Base-by-base conservation (phyloP, 2,329 filamentous ascomycete species). In the Fusarium sp. region DNA sequence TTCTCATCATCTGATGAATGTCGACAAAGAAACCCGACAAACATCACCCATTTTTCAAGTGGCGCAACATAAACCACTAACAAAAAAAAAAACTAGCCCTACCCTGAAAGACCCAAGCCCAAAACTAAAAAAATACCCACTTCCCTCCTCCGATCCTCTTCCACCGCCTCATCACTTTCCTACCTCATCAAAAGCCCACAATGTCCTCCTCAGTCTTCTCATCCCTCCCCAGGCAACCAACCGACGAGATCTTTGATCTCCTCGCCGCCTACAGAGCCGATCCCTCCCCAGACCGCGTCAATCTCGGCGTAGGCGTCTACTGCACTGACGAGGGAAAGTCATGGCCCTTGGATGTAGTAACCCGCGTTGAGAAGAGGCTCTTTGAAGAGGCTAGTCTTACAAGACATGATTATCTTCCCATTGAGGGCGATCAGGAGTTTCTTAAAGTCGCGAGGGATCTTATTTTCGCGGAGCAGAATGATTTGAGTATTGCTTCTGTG, bases 401-500 rank as follows among this genome's bases (percentile, higher is more conserved):
- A 3, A 59, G 73, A 42, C 73, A 75, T 32, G 73, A 75, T 10
- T 75, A 75, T 58, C 66, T 75, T 1, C 70, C 73, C 15, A 75
- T 75, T 17, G 70, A 66, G 41, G 73, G 73, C 0, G 73, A 75
- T 15, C 59, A 70, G 37, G 44, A 62, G 18, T 75, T 75, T 27
- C 37, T 75, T n/a, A 67, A 63, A 7, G 60, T 58, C 12, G 70
- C 73, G 17, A 53, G 73, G 8, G 60, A 72, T 20, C 60, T 75
- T n/a, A 44, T 72, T 17, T 75, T 75, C 42, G 55, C 53, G 1
- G 60, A 57, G 32, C 44, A 59, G 27, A 49, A 71, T 71, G 59
- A 69, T n/a, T 26, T 60, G 38, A 69, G 69, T 5, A 50, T 75
- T 23, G 72, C 62, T 26, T 94, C 93, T 35, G 83, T 98, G 54